Conservation (phyloP, 768 basidiomycete species). For the Coprinopsis sp. region DNA sequence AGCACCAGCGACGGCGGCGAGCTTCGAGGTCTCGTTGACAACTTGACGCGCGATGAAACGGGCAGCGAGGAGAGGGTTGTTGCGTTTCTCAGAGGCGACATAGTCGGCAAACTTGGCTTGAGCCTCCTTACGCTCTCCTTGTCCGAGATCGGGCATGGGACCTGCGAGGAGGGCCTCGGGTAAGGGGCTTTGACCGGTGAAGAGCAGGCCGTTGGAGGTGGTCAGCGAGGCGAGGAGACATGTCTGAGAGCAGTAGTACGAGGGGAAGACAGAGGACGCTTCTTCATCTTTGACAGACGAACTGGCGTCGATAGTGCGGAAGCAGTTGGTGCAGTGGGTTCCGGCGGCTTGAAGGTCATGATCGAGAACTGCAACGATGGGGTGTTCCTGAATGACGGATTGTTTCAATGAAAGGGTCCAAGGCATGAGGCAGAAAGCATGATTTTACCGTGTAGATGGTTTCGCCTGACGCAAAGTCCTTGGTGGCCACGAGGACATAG, state of each 20-base stretch:
- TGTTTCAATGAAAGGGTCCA: constrained; percentile 7
- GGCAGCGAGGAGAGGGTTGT: constrained; percentile 55
- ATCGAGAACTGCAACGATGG: constrained; percentile 69
- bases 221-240: constrained; percentile 53
- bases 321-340: constrained; percentile 70
- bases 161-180: constrained; percentile 39
- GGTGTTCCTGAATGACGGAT: constrained; percentile 55
- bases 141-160: constrained; percentile 22
- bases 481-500: constrained; percentile 56
- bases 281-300: constrained; percentile 32
- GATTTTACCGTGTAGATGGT: constrained; percentile 65
- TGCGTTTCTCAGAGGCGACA: constrained; percentile 42
- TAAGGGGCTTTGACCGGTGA: constrained; percentile 59
- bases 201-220: constrained; percentile 67
- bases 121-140: constrained; percentile 48
- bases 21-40: constrained; percentile 55
- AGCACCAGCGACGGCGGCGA: constrained; percentile 26
- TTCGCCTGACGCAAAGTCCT: constrained; percentile 68
- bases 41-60: constrained; percentile 73
- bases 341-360: constrained; percentile 63
- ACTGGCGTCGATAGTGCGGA: constrained; percentile 50
- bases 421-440: constrained; percentile 2
- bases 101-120: constrained; percentile 57
- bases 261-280: constrained; percentile 25
- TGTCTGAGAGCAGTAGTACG: constrained; percentile 69